These are phyloP conservation scores for Didymella lethalis DNA, from an alignment of 2,329 filamentous ascomycete genomes.

Conservation along the genomic window DNA sequence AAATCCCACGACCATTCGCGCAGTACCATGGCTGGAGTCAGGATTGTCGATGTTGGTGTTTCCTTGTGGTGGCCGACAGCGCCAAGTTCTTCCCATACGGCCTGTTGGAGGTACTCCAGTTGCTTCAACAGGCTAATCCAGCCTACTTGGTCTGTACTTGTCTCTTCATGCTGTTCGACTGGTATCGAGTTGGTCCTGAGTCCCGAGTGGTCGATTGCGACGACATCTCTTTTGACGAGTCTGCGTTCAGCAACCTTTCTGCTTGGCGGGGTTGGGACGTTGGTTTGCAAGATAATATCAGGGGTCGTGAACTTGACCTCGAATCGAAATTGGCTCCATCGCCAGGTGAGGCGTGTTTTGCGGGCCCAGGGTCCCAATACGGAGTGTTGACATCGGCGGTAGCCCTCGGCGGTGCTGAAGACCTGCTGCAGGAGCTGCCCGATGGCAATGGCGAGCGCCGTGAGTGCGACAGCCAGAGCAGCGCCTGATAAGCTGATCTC, in stretches of 20 bases:
- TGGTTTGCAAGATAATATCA: conserved; percentile 9
- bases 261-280: background rate
- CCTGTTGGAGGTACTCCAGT: conserved; percentile 1
- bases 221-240: background rate
- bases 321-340: conserved; percentile 14
- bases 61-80: background rate
- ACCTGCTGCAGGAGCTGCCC: conserved; percentile 20
- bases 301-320: conserved; percentile 24
- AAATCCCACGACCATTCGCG: conserved; percentile 19
- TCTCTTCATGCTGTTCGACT: conserved; percentile 5
- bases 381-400: conserved; percentile 19
- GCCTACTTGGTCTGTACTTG: conserved; percentile 4
- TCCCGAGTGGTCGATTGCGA: background rate
- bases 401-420: conserved; percentile 22
- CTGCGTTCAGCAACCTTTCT: background rate
- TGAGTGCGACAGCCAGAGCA: conserved; percentile 5
- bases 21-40: conserved; percentile 2
- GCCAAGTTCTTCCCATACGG: background rate
- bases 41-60: background rate
- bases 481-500: conserved; percentile 1
- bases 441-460: conserved; percentile 18
- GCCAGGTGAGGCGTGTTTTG: conserved; percentile 4
- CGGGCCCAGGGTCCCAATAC: conserved; percentile 17
- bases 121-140: conserved; percentile 14
- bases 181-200: background rate